phyloP scores from a whole-genome alignment of 2,329 filamentous ascomycete genomes.

The Emericellopsis atlantica region DNA sequence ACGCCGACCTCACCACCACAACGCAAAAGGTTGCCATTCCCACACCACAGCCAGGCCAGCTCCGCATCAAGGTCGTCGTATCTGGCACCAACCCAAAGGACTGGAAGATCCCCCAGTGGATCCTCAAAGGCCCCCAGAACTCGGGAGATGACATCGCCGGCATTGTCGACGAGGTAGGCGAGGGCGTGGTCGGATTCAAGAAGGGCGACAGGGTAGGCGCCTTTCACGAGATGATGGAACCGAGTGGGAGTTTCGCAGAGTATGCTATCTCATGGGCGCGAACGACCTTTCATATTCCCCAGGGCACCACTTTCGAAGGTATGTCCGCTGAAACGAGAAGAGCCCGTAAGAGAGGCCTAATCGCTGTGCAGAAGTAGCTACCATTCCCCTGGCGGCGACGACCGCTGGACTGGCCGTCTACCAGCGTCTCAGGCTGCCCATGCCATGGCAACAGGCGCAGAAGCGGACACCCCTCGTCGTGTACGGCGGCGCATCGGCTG shows the following conservation, averaged over 20 bases:
- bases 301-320: slow-evolving; percentile 30
- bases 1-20: slow-evolving; percentile 1
- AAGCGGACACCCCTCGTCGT: slow-evolving; percentile 18
- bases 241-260: slow-evolving; percentile 42
- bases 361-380: slow-evolving; percentile 26
- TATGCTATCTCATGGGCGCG: slow-evolving; percentile 42
- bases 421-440: slow-evolving; percentile 28
- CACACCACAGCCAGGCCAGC: slow-evolving; percentile 6
- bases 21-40: slow-evolving; percentile 4
- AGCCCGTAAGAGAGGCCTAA: no score
- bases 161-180: slow-evolving; percentile 8
- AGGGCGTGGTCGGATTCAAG: slow-evolving; percentile 7
- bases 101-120: slow-evolving; percentile 7
- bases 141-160: slow-evolving; percentile 13
- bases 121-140: slow-evolving; percentile 4
- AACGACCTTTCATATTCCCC: slow-evolving; percentile 41
- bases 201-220: slow-evolving; percentile 29
- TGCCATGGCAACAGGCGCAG: slow-evolving; percentile 28
- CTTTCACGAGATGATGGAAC: slow-evolving; percentile 34
- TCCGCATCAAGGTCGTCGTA: slow-evolving; percentile 10
- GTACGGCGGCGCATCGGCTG: slow-evolving; percentile 37
- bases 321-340: no score
- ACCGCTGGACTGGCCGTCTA: slow-evolving; percentile 40
- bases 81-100: slow-evolving; percentile 11
- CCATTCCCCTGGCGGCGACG: slow-evolving; percentile 41